Evolutionary conservation across 306 rosid species (phyloP), one percentile per base, ranked within the genome.

Genomic region (Medicago ruthenica): DNA sequence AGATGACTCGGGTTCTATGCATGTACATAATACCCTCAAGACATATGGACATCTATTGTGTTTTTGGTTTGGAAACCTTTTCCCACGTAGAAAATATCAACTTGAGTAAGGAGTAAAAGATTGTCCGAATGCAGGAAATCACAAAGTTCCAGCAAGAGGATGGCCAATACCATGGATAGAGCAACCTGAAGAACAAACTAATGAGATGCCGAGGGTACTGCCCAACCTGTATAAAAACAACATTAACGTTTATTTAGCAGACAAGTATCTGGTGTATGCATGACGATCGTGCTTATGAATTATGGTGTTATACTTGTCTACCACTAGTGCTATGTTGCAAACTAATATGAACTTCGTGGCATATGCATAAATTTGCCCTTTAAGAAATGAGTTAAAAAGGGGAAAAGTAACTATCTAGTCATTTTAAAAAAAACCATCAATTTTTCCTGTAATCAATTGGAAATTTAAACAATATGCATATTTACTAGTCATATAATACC

Each of bases 121-220:
- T 65, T 0, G 94, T 83, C 80, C 77, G 80, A 50, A 92, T 42
- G 76, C 97, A 92, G 9, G 89, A 77, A 64, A 79, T 58, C 18
- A 83, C 51, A 50, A 96, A 67, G 83, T 90, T 92, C 96, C 98
- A 92, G 88, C 99, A 92, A 15, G 99, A 95, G 40, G 96, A 87
- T 14, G 99, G 99, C 98, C 98, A 96, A 76, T 92, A 96, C 98
- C 98, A 90, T 5, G 99, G 99, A 78, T 96, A 96, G 8, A 96
- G 85, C 83, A 96, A 77, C 63, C 99, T 83, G 92, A 96, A 96
- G 89, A 96, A 92, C 44, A 90, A 75, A 86, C 99, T 96, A 73
- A 96, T 96, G 20, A 96, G 91, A 83, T 92, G 99, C 80, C 99
- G 88, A 36, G 98, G 96, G 72, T 90, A 92, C 12, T 85, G 85